Percentiles rank a stretch among this genome's conserved stretches.
These are phyloP conservation scores for Saccharomyces pastorianus DNA, from an alignment of 1,139 yeast genomes.

Conservation along the genomic window DNA sequence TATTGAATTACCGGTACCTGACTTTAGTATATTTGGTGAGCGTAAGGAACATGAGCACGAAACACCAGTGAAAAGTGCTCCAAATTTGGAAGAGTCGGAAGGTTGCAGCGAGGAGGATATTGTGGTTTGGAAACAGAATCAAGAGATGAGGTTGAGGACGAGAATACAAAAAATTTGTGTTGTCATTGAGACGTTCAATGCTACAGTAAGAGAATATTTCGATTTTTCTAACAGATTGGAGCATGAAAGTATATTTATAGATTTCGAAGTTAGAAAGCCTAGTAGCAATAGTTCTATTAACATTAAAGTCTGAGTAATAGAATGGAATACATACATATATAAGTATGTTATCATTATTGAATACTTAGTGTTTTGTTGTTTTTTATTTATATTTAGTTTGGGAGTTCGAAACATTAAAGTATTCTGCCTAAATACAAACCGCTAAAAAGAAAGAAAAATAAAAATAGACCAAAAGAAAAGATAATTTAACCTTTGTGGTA, in stretches of 20 bases:
- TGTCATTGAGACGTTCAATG: conserved; percentile 15
- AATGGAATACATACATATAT: background rate
- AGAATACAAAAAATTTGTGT: conserved; percentile 13
- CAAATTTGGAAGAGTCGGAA: background rate
- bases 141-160: conserved; percentile 13
- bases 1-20: background rate
- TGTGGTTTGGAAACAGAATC: background rate
- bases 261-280: conserved; percentile 16
- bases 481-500: background rate
- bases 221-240: conserved; percentile 18
- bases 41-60: background rate
- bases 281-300: background rate
- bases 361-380: too few species aligned
- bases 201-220: conserved; percentile 18
- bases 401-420: too few species aligned
- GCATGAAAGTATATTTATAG: conserved; percentile 18
- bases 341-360: background rate
- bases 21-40: background rate
- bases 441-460: too few species aligned
- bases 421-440: too few species aligned
- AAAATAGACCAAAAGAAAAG: too few species aligned
- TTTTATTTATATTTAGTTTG: too few species aligned
- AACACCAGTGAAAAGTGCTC: background rate
- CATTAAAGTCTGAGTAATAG: background rate
- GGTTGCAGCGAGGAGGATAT: background rate